Percentiles rank a stretch among this genome's conserved stretches.
These are phyloP conservation scores for Fusarium chuoi DNA, from an alignment of 2,329 filamentous ascomycete species.

Conservation along the genomic window DNA sequence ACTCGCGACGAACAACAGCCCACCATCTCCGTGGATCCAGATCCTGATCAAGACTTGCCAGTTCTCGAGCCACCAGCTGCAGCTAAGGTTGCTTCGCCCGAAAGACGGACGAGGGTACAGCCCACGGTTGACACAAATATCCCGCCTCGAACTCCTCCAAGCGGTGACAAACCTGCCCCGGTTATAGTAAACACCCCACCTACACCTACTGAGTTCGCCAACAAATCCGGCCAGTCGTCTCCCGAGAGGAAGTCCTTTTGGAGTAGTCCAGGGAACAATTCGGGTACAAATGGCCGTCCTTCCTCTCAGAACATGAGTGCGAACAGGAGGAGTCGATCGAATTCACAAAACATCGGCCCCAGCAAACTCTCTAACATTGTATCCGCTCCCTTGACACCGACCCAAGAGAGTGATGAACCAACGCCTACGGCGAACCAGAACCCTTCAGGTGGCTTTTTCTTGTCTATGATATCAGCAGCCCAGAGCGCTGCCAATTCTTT, in stretches of 20 bases:
- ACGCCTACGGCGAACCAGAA: slow-evolving; percentile 64
- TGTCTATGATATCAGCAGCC: slow-evolving; percentile 89
- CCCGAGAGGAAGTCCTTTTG: slow-evolving; percentile 46
- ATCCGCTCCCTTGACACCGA: slow-evolving; percentile 78
- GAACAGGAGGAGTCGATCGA: slow-evolving; percentile 67
- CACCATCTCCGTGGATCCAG: slow-evolving; percentile 32
- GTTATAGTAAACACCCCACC: slow-evolving; percentile 73
- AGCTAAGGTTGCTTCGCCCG: slow-evolving; percentile 45
- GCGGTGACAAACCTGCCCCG: slow-evolving; percentile 57
- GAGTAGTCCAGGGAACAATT: slow-evolving; percentile 40
- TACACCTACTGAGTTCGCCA: slow-evolving; percentile 64
- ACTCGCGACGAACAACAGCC: slow-evolving; percentile 36
- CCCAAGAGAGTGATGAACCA: slow-evolving; percentile 72
- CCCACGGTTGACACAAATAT: slow-evolving; percentile 47
- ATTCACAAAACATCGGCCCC: slow-evolving; percentile 68
- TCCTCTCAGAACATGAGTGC: slow-evolving; percentile 76
- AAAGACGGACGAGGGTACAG: slow-evolving; percentile 43
- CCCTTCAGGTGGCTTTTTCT: slow-evolving; percentile 80
- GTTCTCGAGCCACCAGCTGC: slow-evolving; percentile 46
- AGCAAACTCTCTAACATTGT: slow-evolving; percentile 89
- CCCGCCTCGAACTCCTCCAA: slow-evolving; percentile 61
- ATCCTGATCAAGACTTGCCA: slow-evolving; percentile 32
- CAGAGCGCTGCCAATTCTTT: slow-evolving; percentile 87
- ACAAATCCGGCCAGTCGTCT: slow-evolving; percentile 37
- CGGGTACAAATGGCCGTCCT: slow-evolving; percentile 65